Percentiles rank a stretch among this genome's conserved stretches.
These are phyloP conservation scores for Mycena olivaceomarginata DNA, from an alignment of 768 basidiomycete species.

Conservation along the genomic window DNA sequence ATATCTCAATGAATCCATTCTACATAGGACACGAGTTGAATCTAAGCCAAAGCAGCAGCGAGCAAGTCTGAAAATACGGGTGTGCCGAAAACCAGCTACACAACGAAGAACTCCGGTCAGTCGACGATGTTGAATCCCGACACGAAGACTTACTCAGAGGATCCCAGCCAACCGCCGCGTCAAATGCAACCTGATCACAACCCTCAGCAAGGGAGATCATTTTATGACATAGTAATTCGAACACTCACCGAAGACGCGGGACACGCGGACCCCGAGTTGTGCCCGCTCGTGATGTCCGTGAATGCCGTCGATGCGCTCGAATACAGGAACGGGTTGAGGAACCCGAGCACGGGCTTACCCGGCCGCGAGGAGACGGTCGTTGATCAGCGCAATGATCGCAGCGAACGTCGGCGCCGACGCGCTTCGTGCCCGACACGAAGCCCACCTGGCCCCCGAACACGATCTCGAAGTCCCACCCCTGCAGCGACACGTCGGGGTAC, in stretches of 20 bases:
- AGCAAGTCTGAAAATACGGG: background rate
- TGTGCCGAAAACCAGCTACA: slow-evolving; percentile 11
- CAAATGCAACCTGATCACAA: slow-evolving; percentile 1
- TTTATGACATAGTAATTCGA: background rate
- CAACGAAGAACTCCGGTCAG: background rate
- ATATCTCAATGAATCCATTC: no score
- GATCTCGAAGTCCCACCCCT: slow-evolving; percentile 5
- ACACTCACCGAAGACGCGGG: slow-evolving; percentile 14
- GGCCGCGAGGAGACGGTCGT: slow-evolving; percentile 14
- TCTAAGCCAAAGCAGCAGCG: slow-evolving; percentile 12
- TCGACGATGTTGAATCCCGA: background rate
- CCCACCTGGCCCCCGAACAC: background rate
- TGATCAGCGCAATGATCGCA: slow-evolving; percentile 12
- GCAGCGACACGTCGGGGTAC: slow-evolving; percentile 30
- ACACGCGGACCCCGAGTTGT: slow-evolving; percentile 18
- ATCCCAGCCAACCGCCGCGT: slow-evolving; percentile 20
- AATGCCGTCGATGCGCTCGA: background rate
- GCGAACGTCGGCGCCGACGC: slow-evolving; percentile 23
- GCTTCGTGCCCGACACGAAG: slow-evolving; percentile 3
- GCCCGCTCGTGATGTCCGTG: background rate
- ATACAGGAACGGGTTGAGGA: slow-evolving; percentile 24
- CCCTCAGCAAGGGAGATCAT: background rate
- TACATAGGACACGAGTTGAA: no score
- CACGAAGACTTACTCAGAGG: slow-evolving; percentile 9
- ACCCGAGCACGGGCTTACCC: slow-evolving; percentile 11